phyloP scores from a whole-genome alignment of 2,329 filamentous ascomycete species.

The Microcyclosporella mali region DNA sequence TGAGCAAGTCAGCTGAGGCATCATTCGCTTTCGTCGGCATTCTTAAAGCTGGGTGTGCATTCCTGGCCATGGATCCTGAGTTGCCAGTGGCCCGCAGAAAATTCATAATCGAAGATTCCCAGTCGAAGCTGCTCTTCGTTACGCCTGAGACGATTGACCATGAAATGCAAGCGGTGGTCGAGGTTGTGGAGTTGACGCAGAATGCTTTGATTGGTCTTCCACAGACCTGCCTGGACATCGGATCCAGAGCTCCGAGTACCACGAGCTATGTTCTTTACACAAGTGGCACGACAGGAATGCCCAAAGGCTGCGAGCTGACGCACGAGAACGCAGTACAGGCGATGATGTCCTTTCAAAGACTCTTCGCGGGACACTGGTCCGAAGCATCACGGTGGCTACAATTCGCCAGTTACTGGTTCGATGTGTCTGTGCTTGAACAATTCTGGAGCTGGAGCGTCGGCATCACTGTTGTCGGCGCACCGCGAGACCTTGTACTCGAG shows the following conservation, averaged over 20 bases:
- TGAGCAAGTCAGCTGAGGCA: slow-evolving; percentile 78
- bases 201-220: slow-evolving; percentile 13
- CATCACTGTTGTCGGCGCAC: slow-evolving; percentile 74
- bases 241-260: slow-evolving; percentile 43
- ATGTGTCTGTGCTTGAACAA: slow-evolving; percentile 86
- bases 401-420: slow-evolving; percentile 91
- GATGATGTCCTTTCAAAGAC: slow-evolving; percentile 74
- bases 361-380: slow-evolving; percentile 73
- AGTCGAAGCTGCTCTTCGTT: slow-evolving; percentile 46
- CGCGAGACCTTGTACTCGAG: slow-evolving; percentile 77
- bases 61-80: slow-evolving; percentile 70
- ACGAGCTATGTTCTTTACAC: slow-evolving; percentile 82
- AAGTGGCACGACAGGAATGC: slow-evolving; percentile 77
- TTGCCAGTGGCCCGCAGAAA: slow-evolving; percentile 67
- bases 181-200: slow-evolving; percentile 15
- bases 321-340: slow-evolving; percentile 86
- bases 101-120: slow-evolving; percentile 72
- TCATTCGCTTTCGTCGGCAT: slow-evolving; percentile 78
- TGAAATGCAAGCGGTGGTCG: slow-evolving; percentile 7
- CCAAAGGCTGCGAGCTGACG: slow-evolving; percentile 82
- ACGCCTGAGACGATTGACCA: slow-evolving; percentile 22
- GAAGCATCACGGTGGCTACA: slow-evolving; percentile 74
- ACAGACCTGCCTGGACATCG: slow-evolving; percentile 31
- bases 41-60: slow-evolving; percentile 74
- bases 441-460: slow-evolving; percentile 95